phyloP scores from a whole-genome alignment of 768 basidiomycete species.

The Postia placenta region DNA sequence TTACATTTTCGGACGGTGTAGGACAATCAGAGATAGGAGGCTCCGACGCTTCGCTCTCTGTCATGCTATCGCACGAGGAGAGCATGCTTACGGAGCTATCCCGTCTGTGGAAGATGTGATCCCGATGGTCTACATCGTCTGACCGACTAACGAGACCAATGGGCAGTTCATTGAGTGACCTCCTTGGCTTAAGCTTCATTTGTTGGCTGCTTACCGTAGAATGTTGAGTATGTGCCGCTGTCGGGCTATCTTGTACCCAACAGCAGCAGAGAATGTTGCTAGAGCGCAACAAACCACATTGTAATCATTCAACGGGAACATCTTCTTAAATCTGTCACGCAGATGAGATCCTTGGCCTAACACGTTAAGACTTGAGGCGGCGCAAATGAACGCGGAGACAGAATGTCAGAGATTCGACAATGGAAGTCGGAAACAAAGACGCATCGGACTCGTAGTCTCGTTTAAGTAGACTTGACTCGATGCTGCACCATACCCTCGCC shows the following conservation, averaged over 20 bases:
- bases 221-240: slow-evolving; percentile 5
- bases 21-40: slow-evolving; percentile 4
- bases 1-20: slow-evolving; percentile 11
- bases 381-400: not conserved
- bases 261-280: slow-evolving; percentile 22
- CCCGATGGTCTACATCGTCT: not conserved
- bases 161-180: too few species aligned
- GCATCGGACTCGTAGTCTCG: too few species aligned
- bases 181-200: too few species aligned
- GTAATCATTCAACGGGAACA: slow-evolving; percentile 22
- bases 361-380: not conserved
- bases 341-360: not conserved
- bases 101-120: not conserved
- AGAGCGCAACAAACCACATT: slow-evolving; percentile 21
- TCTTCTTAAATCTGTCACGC: slow-evolving; percentile 5
- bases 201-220: not conserved
- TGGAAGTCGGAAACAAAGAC: not conserved
- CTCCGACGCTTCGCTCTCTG: slow-evolving; percentile 10
- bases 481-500: slow-evolving; percentile 7
- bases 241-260: slow-evolving; percentile 18
- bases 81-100: slow-evolving; percentile 2
- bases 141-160: too few species aligned
- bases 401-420: not conserved
- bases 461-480: too few species aligned
- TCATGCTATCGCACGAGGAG: not conserved